Conservation (phyloP, 257 asterid genomes). For the Scutellaria barbata region DNA sequence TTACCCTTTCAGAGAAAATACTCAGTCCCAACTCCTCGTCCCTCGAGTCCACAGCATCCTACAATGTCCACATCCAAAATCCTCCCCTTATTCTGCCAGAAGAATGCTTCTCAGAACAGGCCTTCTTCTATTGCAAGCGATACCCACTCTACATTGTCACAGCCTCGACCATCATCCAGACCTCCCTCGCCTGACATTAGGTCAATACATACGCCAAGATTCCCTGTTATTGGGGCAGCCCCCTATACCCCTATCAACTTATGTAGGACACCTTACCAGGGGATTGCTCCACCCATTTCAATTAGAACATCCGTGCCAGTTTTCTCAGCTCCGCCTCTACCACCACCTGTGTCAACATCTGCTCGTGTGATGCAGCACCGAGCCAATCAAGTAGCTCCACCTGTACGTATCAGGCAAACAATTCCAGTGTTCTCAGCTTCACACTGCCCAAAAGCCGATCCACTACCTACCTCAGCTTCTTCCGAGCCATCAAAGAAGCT, state of each 20-base stretch:
- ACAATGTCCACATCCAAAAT: conserved; percentile 63
- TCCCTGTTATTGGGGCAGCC: conserved; percentile 40
- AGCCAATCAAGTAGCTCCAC: conserved; percentile 52
- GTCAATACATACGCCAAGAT: conserved; percentile 36
- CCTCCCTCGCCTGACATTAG: conserved; percentile 46
- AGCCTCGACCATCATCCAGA: conserved; percentile 36
- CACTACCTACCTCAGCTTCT: conserved; percentile 21
- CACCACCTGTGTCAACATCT: conserved; percentile 46
- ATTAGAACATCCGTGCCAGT: conserved; percentile 69
- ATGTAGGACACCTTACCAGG: conserved; percentile 50
- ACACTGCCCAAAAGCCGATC: conserved; percentile 32
- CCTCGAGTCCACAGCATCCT: conserved; percentile 69
- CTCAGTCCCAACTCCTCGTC: conserved; percentile 48
- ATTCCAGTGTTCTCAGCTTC: conserved; percentile 65
- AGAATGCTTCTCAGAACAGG: conserved; percentile 41
- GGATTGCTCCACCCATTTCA: conserved; percentile 75
- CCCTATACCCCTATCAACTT: conserved; percentile 53
- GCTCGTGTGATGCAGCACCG: conserved; percentile 48
- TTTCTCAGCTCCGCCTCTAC: conserved; percentile 70
- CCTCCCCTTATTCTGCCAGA: conserved; percentile 65
- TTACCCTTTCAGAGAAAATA: conserved; percentile 52
- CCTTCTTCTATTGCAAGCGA: conserved; percentile 40
- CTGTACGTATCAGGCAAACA: conserved; percentile 60
- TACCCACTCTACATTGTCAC: conserved; percentile 36
- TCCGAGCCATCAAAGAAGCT: conserved; percentile 36